phyloP scores from a whole-genome alignment of 225 moss, liverwort and hornwort species.

The Anthoceros angustus region DNA sequence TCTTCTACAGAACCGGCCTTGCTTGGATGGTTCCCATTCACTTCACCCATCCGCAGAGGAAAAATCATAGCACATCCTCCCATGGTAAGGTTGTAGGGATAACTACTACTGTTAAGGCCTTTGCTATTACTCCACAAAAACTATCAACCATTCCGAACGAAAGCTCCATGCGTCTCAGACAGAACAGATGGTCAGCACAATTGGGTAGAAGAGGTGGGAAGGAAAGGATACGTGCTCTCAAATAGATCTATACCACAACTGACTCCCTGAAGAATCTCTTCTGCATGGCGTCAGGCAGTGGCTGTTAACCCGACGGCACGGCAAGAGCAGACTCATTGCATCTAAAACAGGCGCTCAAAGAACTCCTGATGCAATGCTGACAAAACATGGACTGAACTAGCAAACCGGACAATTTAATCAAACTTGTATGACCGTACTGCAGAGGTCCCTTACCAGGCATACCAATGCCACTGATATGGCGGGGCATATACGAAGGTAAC shows the following conservation, averaged over 20 bases:
- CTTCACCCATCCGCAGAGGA: slow-evolving; percentile 34
- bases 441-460: slow-evolving; percentile 54
- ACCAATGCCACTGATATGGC: slow-evolving; percentile 87
- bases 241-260: slow-evolving; percentile 66
- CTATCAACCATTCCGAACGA: background rate
- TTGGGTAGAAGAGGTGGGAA: background rate
- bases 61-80: slow-evolving; percentile 90
- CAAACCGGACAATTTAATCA: background rate
- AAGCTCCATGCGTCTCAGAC: background rate
- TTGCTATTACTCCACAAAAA: too few relatives aligned
- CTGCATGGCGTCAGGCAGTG: slow-evolving; percentile 19
- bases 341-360: too few relatives aligned
- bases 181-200: background rate
- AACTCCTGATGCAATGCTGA: too few relatives aligned
- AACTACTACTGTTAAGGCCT: slow-evolving; percentile 26
- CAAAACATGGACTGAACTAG: too few relatives aligned
- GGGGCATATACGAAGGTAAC: slow-evolving; percentile 61
- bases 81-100: slow-evolving; percentile 65
- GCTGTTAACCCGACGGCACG: too few relatives aligned
- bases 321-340: too few relatives aligned
- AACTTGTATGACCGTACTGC: background rate
- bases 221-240: slow-evolving; percentile 69
- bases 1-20: slow-evolving; percentile 19
- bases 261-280: slow-evolving; percentile 81
- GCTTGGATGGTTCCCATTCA: slow-evolving; percentile 3